Evolutionary conservation across 495 filamentous ascomycete genomes (phyloP).

Genomic region (Neurospora cerealis): DNA sequence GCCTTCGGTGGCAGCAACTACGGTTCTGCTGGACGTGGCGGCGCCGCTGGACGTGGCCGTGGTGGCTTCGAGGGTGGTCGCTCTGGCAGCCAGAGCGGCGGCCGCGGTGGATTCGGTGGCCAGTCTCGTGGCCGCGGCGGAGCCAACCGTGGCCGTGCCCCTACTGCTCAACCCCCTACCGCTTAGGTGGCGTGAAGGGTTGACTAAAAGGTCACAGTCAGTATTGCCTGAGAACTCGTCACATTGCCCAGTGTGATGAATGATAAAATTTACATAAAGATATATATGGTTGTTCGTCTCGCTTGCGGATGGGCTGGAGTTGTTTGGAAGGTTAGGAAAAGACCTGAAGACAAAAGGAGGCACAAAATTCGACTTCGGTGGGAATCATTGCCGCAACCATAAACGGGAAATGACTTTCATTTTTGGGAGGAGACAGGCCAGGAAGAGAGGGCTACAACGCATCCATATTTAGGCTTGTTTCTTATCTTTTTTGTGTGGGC

Average conservation of each 20-base stretch:
- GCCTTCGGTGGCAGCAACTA: constrained; percentile 57
- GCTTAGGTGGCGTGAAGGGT: constrained; percentile 13
- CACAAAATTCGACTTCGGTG: neutral
- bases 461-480: neutral
- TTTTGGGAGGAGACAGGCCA: neutral
- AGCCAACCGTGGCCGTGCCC: constrained; percentile 40
- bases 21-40: constrained; percentile 45
- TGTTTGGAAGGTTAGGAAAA: constrained; percentile 1
- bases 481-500: neutral
- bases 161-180: constrained; percentile 21
- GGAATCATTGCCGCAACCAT: neutral
- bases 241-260: neutral
- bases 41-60: constrained; percentile 52
- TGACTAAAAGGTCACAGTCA: neutral
- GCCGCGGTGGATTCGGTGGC: constrained; percentile 55
- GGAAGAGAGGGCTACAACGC: neutral
- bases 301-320: constrained; percentile 5
- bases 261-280: constrained; percentile 1
- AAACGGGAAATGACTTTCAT: neutral
- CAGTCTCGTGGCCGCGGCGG: constrained; percentile 47
- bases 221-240: neutral
- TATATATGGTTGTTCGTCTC: constrained; percentile 4
- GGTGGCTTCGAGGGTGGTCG: constrained; percentile 51
- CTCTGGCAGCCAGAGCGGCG: constrained; percentile 49
- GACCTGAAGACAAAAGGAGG: neutral